Conservation (phyloP, 768 basidiomycete species). For the Podaxis sp. region DNA sequence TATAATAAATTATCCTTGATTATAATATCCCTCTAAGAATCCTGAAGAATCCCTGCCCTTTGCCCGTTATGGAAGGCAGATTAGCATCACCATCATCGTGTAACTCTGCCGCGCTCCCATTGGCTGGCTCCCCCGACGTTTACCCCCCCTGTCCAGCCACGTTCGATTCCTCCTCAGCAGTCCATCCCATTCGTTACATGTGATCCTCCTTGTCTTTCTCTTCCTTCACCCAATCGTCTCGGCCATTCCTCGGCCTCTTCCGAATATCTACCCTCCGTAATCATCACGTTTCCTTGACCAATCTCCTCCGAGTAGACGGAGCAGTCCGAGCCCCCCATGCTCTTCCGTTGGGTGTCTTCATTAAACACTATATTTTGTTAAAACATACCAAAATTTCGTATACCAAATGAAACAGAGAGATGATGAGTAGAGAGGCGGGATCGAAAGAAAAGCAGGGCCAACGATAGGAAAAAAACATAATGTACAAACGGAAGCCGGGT, state of each 20-base stretch:
- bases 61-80: slow-evolving; percentile 15
- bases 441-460: neutral
- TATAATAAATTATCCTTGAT: slow-evolving; percentile 9
- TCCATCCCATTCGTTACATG: neutral
- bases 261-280: neutral
- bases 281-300: neutral
- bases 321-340: neutral
- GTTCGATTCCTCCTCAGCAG: neutral
- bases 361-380: neutral
- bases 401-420: neutral
- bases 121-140: slow-evolving; percentile 12
- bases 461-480: neutral
- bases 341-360: neutral
- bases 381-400: neutral
- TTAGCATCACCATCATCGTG: neutral
- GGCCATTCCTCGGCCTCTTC: neutral
- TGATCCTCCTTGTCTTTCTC: neutral
- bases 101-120: slow-evolving; percentile 7
- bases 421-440: neutral
- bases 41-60: slow-evolving; percentile 5
- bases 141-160: slow-evolving; percentile 4
- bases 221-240: neutral
- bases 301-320: neutral
- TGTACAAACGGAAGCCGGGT: neutral
- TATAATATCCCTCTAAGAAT: slow-evolving; percentile 16